These are phyloP conservation scores for Monosporascus ibericus DNA, from an alignment of 2,329 filamentous ascomycete genomes.

Conservation along the genomic window DNA sequence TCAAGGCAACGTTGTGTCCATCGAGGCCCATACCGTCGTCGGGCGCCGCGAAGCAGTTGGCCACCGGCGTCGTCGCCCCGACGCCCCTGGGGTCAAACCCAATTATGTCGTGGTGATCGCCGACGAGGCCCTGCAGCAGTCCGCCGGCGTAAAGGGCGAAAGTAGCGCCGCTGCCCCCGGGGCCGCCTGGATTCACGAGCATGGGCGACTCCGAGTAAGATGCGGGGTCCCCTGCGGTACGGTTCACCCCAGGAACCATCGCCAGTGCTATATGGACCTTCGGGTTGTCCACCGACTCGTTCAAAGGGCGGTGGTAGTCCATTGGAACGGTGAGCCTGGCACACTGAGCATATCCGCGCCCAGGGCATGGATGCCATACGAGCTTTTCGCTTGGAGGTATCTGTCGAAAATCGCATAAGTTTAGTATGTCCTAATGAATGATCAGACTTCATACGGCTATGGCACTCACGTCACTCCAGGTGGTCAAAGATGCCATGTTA, in stretches of 20 bases:
- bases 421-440: background rate
- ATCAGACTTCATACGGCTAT: background rate
- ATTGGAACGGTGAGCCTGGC: slow-evolving; percentile 41
- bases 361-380: slow-evolving; percentile 37
- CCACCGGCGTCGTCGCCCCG: slow-evolving; percentile 31
- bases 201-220: slow-evolving; percentile 33
- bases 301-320: slow-evolving; percentile 37
- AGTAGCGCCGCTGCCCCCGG: slow-evolving; percentile 34
- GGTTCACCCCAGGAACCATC: slow-evolving; percentile 25
- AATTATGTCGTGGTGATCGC: slow-evolving; percentile 36
- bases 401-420: slow-evolving; percentile 14
- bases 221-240: slow-evolving; percentile 19
- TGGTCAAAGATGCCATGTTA: background rate
- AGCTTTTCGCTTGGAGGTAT: slow-evolving; percentile 39
- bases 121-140: slow-evolving; percentile 30
- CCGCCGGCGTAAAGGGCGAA: slow-evolving; percentile 22
- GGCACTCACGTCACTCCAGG: background rate
- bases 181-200: slow-evolving; percentile 41
- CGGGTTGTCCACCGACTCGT: slow-evolving; percentile 24
- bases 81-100: slow-evolving; percentile 43
- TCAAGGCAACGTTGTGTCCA: slow-evolving; percentile 20
- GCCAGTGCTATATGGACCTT: slow-evolving; percentile 33
- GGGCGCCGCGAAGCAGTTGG: slow-evolving; percentile 31
- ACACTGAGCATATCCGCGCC: slow-evolving; percentile 27
- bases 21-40: slow-evolving; percentile 15